These are phyloP conservation scores for Golubevia sp. DNA, from an alignment of 1,284 basidiomycete species.

Conservation along the genomic window DNA sequence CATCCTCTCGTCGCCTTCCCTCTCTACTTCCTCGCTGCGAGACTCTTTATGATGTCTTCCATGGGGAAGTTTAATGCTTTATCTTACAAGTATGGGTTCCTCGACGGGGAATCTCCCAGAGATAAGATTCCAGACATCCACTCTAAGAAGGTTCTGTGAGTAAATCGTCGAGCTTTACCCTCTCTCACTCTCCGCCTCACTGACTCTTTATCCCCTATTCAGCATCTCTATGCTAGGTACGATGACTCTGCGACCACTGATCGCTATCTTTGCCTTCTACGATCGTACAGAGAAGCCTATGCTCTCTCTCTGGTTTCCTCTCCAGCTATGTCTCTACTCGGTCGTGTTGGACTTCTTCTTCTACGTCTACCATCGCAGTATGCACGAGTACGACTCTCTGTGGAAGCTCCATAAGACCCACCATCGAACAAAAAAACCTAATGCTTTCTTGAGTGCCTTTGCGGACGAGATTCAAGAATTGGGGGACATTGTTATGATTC, in stretches of 20 bases:
- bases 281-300: conserved; percentile 20
- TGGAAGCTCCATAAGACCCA: conserved; percentile 28
- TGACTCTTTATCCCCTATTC: no score
- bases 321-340: conserved; percentile 1
- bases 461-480: conserved; percentile 50
- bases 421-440: conserved; percentile 50
- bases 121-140: conserved; percentile 34
- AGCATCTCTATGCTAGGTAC: no score
- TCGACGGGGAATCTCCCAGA: conserved; percentile 26
- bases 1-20: conserved; percentile 28
- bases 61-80: conserved; percentile 20
- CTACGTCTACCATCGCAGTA: conserved; percentile 46
- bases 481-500: conserved; percentile 32
- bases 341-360: conserved; percentile 36
- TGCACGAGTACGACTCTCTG: conserved; percentile 31
- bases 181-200: conserved; percentile 18
- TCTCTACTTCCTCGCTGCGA: conserved; percentile 16
- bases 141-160: conserved; percentile 13
- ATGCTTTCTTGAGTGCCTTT: conserved; percentile 29
- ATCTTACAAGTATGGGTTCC: conserved; percentile 29
- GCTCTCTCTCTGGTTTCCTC: conserved; percentile 6
- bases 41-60: conserved; percentile 16
- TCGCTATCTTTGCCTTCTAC: conserved; percentile 31
- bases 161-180: no score
- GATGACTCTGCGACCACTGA: conserved; percentile 33